Conservation (phyloP, 2,329 filamentous ascomycete species). For the Colletotrichum musae region DNA sequence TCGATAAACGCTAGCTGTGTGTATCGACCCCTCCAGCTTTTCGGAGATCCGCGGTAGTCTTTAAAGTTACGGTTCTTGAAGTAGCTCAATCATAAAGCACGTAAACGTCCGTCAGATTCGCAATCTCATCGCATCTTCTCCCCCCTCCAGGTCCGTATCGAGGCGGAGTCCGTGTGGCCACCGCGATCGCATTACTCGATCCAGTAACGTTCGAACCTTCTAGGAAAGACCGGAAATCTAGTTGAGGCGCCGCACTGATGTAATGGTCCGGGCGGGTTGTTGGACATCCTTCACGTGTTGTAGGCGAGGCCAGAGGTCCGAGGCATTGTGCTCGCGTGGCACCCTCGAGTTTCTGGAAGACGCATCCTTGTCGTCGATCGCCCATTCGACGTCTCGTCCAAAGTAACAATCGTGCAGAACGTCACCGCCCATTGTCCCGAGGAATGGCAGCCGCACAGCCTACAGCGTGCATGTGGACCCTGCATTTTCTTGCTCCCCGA, state of each 20-base stretch:
- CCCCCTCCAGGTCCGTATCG: no score
- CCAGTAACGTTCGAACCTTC: constrained; percentile 19
- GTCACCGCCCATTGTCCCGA: not conserved
- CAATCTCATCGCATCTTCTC: not conserved
- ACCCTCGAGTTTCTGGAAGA: not conserved
- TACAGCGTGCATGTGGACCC: not conserved
- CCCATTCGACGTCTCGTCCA: constrained; percentile 28
- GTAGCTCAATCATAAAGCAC: not conserved
- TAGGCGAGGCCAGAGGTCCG: constrained; percentile 8
- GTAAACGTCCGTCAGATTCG: not conserved
- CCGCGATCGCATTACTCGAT: constrained; percentile 17
- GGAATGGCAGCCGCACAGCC: not conserved
- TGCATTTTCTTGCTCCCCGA: not conserved
- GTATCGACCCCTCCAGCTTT: constrained; percentile 8
- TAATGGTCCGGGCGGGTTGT: constrained; percentile 21
- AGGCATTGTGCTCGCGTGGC: constrained; percentile 13
- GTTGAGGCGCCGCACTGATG: constrained; percentile 22
- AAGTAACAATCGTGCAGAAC: constrained; percentile 6
- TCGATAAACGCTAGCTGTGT: not conserved
- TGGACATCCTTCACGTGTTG: constrained; percentile 7
- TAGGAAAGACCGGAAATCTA: not conserved
- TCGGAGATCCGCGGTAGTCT: not conserved
- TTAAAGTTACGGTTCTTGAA: no score
- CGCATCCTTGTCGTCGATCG: constrained; percentile 21
- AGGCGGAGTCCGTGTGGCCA: not conserved